phyloP scores from a whole-genome alignment of 176 grass and related monocot species.

The maize (Zea mays) region Zm-B73-REFERENCE-NAM-5.0 NC_050097.1:46000001-46000500 shows the following conservation, averaged over 20 bases:
- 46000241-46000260: background rate
- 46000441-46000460: conserved; percentile 14
- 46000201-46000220: conserved; percentile 65
- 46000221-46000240: conserved; percentile 48
- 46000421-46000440: background rate
- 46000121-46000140: conserved; percentile 37
- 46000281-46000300: background rate
- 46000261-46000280: conserved; percentile 21
- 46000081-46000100: background rate
- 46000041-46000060: background rate
- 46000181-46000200: conserved; percentile 65
- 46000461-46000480: conserved; percentile 20
- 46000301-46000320: conserved; percentile 55
- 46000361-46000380: conserved; percentile 46
- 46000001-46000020: conserved; percentile 54
- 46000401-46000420: conserved; percentile 43
- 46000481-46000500: conserved; percentile 47
- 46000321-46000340: conserved; percentile 51
- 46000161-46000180: conserved; percentile 63
- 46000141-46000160: conserved; percentile 58
- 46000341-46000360: conserved; percentile 58
- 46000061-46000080: conserved; percentile 4
- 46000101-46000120: conserved; percentile 24
- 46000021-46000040: conserved; percentile 28
- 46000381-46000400: conserved; percentile 21